Base-by-base conservation (phyloP, 345 rosid species). In the Boechera retrofracta region DNA sequence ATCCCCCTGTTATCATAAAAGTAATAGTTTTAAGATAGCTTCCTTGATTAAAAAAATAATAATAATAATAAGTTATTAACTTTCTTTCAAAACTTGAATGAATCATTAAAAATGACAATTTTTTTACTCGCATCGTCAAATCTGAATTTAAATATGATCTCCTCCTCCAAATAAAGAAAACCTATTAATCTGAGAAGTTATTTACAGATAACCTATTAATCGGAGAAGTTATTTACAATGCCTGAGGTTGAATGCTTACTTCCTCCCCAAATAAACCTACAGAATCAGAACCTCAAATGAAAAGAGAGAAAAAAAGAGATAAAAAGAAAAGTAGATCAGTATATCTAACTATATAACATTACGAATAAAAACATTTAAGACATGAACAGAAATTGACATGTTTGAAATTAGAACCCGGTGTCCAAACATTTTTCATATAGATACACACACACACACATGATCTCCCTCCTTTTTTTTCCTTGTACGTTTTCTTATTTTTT, bases 341-440 rank as follows among this genome's bases (percentile, higher is more conserved):
- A 28, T 51, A 10, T 52, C 49, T 65, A 74, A 55, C 71, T 42
- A 39, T 18, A 55, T 24, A 61, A 72, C 64, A 73, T 54, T 54
- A 55, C 21, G 55, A 45, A 21, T n/a, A 12, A 31, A 45, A 57
- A 57, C 58, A 56, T 32, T 5, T 33, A 39, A 52, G 21, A 73
- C 61, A 60, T 24, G 51, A 49, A 62, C 52, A 54, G 44, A 77
- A 54, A 38, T 44, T 62, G 28, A 55, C 60, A 63, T 62, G 64
- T 69, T 76, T 61, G 36, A 69, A 52, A 62, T 32, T 32, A 53
- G 60, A 64, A 77, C 67, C 64, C 55, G 68, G 13, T 69, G 60
- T 62, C 51, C 66, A 69, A 32, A 69, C 76, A 47, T 15, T 76
- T 42, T 62, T 10, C 57, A 70, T 62, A 28, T 53, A 9, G 42